Percentiles rank a stretch among this genome's conserved stretches.
These are phyloP conservation scores for Neonectria punicea DNA, from an alignment of 2,329 filamentous ascomycete species.

Conservation along the genomic window DNA sequence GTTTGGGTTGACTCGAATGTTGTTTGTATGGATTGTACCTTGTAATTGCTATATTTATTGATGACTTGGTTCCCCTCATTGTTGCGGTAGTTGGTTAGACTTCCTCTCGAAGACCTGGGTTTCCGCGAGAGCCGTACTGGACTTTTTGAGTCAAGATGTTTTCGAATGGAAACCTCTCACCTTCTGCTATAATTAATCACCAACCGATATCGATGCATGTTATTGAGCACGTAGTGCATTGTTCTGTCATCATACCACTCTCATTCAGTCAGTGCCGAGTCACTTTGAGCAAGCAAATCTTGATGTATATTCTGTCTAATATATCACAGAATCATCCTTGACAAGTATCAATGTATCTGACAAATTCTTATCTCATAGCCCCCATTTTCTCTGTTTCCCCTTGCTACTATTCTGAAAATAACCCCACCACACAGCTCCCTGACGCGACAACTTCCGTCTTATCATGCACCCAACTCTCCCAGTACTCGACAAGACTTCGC, in stretches of 20 bases:
- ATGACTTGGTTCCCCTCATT: neutral
- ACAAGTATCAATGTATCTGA: neutral
- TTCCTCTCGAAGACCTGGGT: no score
- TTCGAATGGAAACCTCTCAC: no score
- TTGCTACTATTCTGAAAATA: neutral
- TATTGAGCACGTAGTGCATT: neutral
- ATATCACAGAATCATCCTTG: neutral
- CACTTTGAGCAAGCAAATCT: neutral
- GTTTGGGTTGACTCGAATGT: neutral
- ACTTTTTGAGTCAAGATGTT: no score
- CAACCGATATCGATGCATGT: no score
- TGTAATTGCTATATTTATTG: neutral
- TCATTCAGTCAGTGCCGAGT: neutral
- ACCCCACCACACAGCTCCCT: neutral
- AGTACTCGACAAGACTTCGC: neutral
- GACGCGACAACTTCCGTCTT: neutral
- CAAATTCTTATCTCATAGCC: neutral
- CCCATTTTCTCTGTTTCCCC: neutral
- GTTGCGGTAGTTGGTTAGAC: no score
- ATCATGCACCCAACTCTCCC: neutral
- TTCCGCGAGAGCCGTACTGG: no score
- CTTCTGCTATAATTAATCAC: no score
- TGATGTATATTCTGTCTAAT: neutral
- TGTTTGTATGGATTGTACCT: neutral
- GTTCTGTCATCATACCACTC: neutral